Percentiles rank a stretch among this genome's conserved stretches.
Conservation (phyloP, 140 eudicot genomes). For the Bidens hawaiensis region DNA sequence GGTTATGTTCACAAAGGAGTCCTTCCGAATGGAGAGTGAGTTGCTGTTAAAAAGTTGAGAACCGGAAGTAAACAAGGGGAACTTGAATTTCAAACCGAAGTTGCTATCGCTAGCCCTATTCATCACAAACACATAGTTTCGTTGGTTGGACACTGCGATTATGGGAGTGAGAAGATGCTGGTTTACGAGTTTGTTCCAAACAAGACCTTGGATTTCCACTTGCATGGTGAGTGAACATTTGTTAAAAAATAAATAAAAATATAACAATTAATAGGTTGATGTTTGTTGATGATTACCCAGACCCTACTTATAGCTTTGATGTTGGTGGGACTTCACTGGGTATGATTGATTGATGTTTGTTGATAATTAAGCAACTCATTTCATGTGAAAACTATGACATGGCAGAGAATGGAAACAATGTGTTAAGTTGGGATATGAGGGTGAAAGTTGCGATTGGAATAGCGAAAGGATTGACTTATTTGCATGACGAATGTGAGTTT, state of each 20-base stretch:
- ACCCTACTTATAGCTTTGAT: too few relatives aligned
- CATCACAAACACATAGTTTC: constrained; percentile 76
- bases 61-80: constrained; percentile 87
- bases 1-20: constrained; percentile 91
- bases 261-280: too few relatives aligned
- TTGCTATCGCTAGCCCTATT: constrained; percentile 64
- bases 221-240: constrained; percentile 50
- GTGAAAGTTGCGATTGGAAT: constrained; percentile 76
- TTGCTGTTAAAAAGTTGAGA: constrained; percentile 79
- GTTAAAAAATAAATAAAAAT: too few relatives aligned
- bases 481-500: constrained; percentile 86
- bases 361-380: constrained; percentile 19
- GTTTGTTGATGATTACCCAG: too few relatives aligned
- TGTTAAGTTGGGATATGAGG: constrained; percentile 60
- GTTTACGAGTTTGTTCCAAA: constrained; percentile 78
- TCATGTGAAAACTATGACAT: too few relatives aligned
- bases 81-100: constrained; percentile 95
- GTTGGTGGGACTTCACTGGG: too few relatives aligned
- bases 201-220: constrained; percentile 68
- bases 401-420: constrained; percentile 47
- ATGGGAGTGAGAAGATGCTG: constrained; percentile 57
- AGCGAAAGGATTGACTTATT: constrained; percentile 81
- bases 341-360: too few relatives aligned
- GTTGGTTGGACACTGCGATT: constrained; percentile 65
- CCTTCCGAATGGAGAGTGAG: constrained; percentile 50